Percentiles rank a stretch among this genome's conserved stretches.
Conservation (phyloP, 2,329 filamentous ascomycete genomes). For the Alternaria arborescens region DNA sequence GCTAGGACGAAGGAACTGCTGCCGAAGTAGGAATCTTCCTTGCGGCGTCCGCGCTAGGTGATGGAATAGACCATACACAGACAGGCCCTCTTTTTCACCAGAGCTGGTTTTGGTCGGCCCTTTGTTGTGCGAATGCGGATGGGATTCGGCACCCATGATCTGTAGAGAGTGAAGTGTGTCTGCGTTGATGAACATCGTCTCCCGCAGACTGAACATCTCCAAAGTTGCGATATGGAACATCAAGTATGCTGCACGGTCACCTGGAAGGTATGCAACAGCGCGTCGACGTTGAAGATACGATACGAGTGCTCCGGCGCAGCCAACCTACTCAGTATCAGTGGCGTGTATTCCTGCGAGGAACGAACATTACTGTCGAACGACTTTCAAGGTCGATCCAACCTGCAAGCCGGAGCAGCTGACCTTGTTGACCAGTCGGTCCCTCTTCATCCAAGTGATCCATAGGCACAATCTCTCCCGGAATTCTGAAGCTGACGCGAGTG, state of each 20-base stretch:
- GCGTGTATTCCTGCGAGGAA: neutral
- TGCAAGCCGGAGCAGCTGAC: slow-evolving; percentile 72
- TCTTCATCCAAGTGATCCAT: slow-evolving; percentile 53
- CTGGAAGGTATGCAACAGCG: slow-evolving; percentile 69
- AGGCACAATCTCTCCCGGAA: slow-evolving; percentile 63
- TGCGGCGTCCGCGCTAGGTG: slow-evolving; percentile 79
- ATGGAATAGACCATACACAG: slow-evolving; percentile 83
- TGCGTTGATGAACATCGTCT: slow-evolving; percentile 77
- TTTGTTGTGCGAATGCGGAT: slow-evolving; percentile 82
- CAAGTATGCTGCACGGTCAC: slow-evolving; percentile 62
- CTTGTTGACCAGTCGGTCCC: slow-evolving; percentile 65
- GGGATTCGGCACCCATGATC: slow-evolving; percentile 81
- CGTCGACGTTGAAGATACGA: slow-evolving; percentile 76
- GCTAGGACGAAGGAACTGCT: slow-evolving; percentile 82
- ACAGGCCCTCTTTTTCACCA: slow-evolving; percentile 80
- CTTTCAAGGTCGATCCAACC: slow-evolving; percentile 79
- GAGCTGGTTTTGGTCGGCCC: slow-evolving; percentile 69
- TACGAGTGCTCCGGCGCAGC: slow-evolving; percentile 89
- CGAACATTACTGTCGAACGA: slow-evolving; percentile 65
- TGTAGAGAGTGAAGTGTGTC: slow-evolving; percentile 86
- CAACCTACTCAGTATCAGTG: slow-evolving; percentile 61
- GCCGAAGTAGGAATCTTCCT: slow-evolving; percentile 76
- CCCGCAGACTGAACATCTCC: slow-evolving; percentile 76
- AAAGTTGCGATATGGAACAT: slow-evolving; percentile 70
- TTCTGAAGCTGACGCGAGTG: slow-evolving; percentile 64